Percentiles rank a stretch among this genome's conserved stretches.
Evolutionary conservation across 345 rosid species (phyloP).

Genomic region (Rhodomyrtus tomentosa): DNA sequence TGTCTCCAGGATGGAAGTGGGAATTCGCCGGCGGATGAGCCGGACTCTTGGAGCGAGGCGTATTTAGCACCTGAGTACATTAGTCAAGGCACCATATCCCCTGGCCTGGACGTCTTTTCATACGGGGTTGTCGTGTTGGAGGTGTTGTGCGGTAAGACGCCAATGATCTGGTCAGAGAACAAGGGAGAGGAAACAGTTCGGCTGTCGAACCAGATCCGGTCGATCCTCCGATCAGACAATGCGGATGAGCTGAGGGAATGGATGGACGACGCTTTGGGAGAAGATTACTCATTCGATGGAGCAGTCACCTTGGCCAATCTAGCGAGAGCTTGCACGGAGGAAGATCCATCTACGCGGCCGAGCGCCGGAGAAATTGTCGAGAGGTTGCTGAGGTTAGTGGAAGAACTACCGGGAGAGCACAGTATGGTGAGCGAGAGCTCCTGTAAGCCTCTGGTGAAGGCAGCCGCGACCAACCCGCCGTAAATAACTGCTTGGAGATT

Average conservation of each 20-base stretch:
- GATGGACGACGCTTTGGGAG: slow-evolving; percentile 72
- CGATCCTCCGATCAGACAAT: slow-evolving; percentile 29
- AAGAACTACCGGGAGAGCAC: slow-evolving; percentile 32
- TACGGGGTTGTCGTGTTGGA: slow-evolving; percentile 66
- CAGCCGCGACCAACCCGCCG: slow-evolving; percentile 9
- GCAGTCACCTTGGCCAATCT: slow-evolving; percentile 58
- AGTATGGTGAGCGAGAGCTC: slow-evolving; percentile 47
- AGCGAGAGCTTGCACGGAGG: slow-evolving; percentile 59
- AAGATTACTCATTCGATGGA: slow-evolving; percentile 52
- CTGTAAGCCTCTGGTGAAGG: slow-evolving; percentile 50
- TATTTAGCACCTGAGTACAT: slow-evolving; percentile 54
- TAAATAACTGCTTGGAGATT: neutral
- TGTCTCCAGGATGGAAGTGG: slow-evolving; percentile 23
- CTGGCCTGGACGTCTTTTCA: slow-evolving; percentile 54
- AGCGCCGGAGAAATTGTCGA: slow-evolving; percentile 69
- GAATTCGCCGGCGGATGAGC: neutral
- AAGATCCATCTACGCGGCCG: slow-evolving; percentile 53
- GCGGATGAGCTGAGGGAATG: slow-evolving; percentile 45
- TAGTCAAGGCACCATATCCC: slow-evolving; percentile 32
- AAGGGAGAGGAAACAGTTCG: slow-evolving; percentile 19
- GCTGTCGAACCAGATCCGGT: slow-evolving; percentile 33
- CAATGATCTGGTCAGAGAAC: slow-evolving; percentile 25
- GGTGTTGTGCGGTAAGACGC: slow-evolving; percentile 58
- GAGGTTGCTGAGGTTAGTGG: slow-evolving; percentile 49
- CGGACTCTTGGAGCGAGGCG: slow-evolving; percentile 7